Base-by-base conservation (phyloP, 805 yeast species). In the Wickerhamiella shivajii region DNA sequence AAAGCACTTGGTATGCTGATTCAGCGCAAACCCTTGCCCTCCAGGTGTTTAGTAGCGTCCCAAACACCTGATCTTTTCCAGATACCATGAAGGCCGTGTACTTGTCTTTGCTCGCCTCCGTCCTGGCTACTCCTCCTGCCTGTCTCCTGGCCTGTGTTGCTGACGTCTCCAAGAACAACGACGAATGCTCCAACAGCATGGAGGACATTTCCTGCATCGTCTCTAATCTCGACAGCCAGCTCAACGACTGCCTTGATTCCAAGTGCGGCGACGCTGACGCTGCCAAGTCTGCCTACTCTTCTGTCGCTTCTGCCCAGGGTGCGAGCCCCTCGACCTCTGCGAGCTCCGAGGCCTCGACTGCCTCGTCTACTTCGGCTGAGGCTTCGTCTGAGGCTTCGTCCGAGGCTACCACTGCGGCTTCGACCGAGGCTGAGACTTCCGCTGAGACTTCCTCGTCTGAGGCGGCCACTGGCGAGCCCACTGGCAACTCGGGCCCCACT, bases 81-180 rank as follows among this genome's bases (percentile, higher is more conserved):
- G n/a, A n/a, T n/a, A n/a, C 18, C 16, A 38, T 31, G 34, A 44
- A 42, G 47, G n/a, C n/a, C n/a, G n/a, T n/a, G n/a, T n/a, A n/a
- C n/a, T n/a, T 66, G 19, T 49, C 54, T 6, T 53, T 57, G 40
- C 46, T 54, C 23, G 59, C 67, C 16, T 49, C 63, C 20, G 65
- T 66, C 19, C 68, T 71, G 29, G 75, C 79, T 35, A 64, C 87
- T 36, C 90, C 94, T 33, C 94, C 95, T 40, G 94, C 95, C 24
- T 84, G 94, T 64, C 60, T 84, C 44, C 64, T 84, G 55, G 92
- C 93, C 25, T 83, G 94, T 69, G 87, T 79, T 39, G 67, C 81
- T 37, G 66, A 70, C 49, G 85, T 77, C 36, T 63, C 67, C 41
- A 39, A 30, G 18, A 33, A 25, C 33, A 32, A 30, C 38, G 35